Percentiles rank a stretch among this genome's conserved stretches.
phyloP scores from a whole-genome alignment of 139 green algal genomes.

The Dunaliella sp. region DNA sequence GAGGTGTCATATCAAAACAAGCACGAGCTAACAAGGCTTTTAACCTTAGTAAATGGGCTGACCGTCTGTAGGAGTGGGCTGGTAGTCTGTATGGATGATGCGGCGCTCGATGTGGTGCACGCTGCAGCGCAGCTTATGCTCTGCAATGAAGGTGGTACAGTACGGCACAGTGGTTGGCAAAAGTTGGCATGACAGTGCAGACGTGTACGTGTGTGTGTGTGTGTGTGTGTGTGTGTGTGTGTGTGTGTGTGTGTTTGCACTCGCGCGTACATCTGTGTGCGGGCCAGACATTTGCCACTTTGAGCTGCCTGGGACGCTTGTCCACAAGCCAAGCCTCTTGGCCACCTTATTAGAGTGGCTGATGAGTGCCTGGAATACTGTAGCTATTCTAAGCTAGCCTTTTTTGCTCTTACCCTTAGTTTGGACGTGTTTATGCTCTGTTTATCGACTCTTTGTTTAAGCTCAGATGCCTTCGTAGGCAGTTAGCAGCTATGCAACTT shows the following conservation, averaged over 20 bases:
- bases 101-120: conserved; percentile 6
- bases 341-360: neutral
- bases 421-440: no score
- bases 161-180: no score
- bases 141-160: conserved; percentile 11
- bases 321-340: neutral
- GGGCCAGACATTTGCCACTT: no score
- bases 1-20: no score
- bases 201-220: neutral
- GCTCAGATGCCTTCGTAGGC: no score
- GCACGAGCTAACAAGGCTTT: no score
- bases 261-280: no score
- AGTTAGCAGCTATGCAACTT: no score
- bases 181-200: neutral
- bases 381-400: no score
- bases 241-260: no score
- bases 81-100: neutral
- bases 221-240: no score
- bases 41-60: neutral
- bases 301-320: neutral
- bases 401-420: neutral
- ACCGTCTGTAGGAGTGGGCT: neutral
- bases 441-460: neutral
- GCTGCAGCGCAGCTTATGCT: conserved; percentile 6
- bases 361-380: no score